phyloP scores from a whole-genome alignment of 2,329 filamentous ascomycete genomes.

The Alternaria consortialis region DNA sequence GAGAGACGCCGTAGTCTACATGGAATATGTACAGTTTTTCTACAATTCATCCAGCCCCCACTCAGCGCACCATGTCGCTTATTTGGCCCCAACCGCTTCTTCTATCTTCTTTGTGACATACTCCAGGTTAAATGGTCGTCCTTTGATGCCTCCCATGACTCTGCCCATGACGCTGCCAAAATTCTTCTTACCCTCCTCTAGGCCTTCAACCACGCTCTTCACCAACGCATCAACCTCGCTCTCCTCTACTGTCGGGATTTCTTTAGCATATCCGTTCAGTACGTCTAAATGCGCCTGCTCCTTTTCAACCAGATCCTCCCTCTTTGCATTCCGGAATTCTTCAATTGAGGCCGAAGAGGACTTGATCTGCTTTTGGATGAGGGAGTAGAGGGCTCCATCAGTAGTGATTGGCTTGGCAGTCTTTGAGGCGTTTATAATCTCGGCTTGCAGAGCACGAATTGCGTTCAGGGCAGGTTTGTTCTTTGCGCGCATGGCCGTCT shows the following conservation, averaged over 20 bases:
- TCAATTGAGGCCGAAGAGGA: constrained; percentile 66
- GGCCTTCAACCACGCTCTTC: constrained; percentile 60
- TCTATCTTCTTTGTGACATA: constrained; percentile 70
- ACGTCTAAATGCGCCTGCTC: constrained; percentile 72
- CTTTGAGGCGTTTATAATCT: constrained; percentile 79
- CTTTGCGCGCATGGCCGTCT: constrained; percentile 59
- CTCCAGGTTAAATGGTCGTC: constrained; percentile 70
- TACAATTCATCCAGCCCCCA: constrained; percentile 8
- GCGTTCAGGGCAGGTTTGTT: constrained; percentile 70
- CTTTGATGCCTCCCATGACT: constrained; percentile 63
- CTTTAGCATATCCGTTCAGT: constrained; percentile 70
- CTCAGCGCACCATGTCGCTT: neutral
- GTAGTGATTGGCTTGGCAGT: constrained; percentile 73
- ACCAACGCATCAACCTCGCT: constrained; percentile 68
- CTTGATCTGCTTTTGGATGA: constrained; percentile 72
- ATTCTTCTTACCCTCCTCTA: constrained; percentile 60
- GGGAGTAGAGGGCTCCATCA: constrained; percentile 72
- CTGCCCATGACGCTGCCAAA: constrained; percentile 72
- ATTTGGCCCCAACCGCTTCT: constrained; percentile 40
- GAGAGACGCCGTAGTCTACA: constrained; percentile 10
- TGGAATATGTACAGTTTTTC: constrained; percentile 8
- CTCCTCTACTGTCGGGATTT: constrained; percentile 65
- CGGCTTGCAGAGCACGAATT: constrained; percentile 72
- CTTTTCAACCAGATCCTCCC: constrained; percentile 74
- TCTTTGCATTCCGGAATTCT: constrained; percentile 70